Base-by-base conservation (phyloP, 2,329 filamentous ascomycete species). In the Hypoxylon sp. region DNA sequence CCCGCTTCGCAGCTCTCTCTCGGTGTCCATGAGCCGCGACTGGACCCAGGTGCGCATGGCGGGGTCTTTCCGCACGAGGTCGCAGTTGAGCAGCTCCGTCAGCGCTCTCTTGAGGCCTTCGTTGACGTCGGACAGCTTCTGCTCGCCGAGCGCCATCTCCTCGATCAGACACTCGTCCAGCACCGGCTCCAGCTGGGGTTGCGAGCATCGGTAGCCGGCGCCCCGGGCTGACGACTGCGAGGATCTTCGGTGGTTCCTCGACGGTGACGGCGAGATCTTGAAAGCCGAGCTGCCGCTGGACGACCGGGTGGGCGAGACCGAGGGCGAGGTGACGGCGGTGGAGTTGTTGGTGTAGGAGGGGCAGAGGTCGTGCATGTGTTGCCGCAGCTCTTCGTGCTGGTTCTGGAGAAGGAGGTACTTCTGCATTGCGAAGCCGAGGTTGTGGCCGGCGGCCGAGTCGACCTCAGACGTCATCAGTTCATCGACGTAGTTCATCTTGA, bases 11-110 rank as follows among this genome's bases (percentile, higher is more conserved):
- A 86, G 72, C 65, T 86, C 83, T 66, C 81, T 81, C 67, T 87
- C 83, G 17, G 83, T 85, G 65, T 86, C 82, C 80, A 87, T 81
- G 21, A 87, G 74, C 11, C 83, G 76, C 17, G 79, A 77, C 70
- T 86, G 84, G 27, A 86, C 81, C 80, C 82, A 86, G 58, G 78
- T 83, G 43, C 84, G 81, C 68, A 84, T 81, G 1, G 77, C 74
- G 23, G 74, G 72, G 58, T 85, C 81, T 41, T 70, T 72, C 37
- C 83, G 81, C 13, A 85, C 81, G 31, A 78, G 74, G 20, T 83
- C 80, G 72, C 82, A 86, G 73, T 86, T 87, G 66, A 87, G 79
- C 11, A 87, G 78, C 70, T 86, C 83, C 4, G 83, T 87, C 64
- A 87, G 69, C 2, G 83, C 81, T 26, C 83, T 79, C 74, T 87